Evolutionary conservation across 139 green algal genomes (phyloP), one percentile per base, ranked within the genome.

Genomic region (Coelastrella sp.): DNA sequence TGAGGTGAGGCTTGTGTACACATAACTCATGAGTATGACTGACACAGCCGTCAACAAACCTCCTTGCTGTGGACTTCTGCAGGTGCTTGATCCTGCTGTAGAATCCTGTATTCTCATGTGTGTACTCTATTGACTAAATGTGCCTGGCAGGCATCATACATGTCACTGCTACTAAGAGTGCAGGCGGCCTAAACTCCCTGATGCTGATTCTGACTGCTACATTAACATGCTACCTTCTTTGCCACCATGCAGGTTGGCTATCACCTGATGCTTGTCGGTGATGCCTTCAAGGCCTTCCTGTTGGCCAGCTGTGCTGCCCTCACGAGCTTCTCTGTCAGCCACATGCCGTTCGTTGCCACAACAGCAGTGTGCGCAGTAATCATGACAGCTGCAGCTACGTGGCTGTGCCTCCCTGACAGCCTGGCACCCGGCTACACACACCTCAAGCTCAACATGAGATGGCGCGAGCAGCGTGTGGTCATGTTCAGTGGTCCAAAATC

Each of bases 361-460:
- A 67, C 77, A 40, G 77, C 77, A 40, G 77, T 50, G 2, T 37
- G 34, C 5, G 57, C 53, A 30, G 59, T 84, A 9, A 32, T 60
- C 35, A 38, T 84, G 23, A 59, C 77, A 25, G 77, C 57, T 21
- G 34, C 57, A 5, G 43, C 40, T 17, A 57, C 77, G 0, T 84
- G 77, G 77, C n/a, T 84, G 53, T 53, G 34, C 34, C 77, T 84
- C n/a, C 77, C 77, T 23, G 48, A 73, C 77, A 72, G 53, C 53
- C 59, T 84, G 25, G 32, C 77, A 21, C 77, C 77, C 15, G 77
- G 59, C 37, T 84, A 84, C 59, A 57, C 23, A 4, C 59, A 84
- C 38, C 27, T 84, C 27, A 84, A 84, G 38, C 77, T 84, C 57
- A 73, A 84, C 77, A 74, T 84, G 57, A 72, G 40, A 19, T 84